Percentiles rank a stretch among this genome's conserved stretches.
Evolutionary conservation across 129 eudicot genomes (phyloP).

Genomic region (Cynara cardunculus): DNA sequence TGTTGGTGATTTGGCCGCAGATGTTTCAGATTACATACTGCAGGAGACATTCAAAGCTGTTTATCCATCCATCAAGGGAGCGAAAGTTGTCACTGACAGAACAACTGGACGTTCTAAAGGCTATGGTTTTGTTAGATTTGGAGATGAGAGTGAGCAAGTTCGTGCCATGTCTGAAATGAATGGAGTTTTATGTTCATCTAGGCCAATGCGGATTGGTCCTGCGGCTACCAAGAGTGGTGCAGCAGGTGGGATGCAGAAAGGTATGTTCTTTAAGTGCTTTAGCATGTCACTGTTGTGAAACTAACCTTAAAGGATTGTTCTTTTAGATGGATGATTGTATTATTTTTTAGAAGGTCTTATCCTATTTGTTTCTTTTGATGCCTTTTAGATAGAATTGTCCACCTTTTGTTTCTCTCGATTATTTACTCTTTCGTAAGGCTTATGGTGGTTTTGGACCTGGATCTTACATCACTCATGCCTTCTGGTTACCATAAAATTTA

Average conservation of each 20-base stretch:
- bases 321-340: neutral
- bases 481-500: constrained; percentile 37
- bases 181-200: constrained; percentile 66
- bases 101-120: constrained; percentile 90
- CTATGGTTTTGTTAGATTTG: constrained; percentile 95
- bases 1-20: constrained; percentile 96
- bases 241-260: constrained; percentile 57
- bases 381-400: constrained; percentile 11
- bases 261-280: constrained; percentile 30
- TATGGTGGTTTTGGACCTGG: constrained; percentile 29
- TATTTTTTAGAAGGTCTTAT: neutral
- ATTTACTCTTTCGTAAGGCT: constrained; percentile 8
- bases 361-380: constrained; percentile 7
- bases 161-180: constrained; percentile 99
- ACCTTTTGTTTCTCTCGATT: constrained; percentile 23
- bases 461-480: constrained; percentile 24
- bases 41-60: constrained; percentile 73
- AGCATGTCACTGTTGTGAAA: neutral
- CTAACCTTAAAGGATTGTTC: neutral
- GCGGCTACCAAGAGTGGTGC: constrained; percentile 85
- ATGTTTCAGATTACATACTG: constrained; percentile 75
- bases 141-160: constrained; percentile 81
- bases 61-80: constrained; percentile 79
- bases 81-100: constrained; percentile 87
- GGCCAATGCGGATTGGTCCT: constrained; percentile 94